Percentiles rank a stretch among this genome's conserved stretches.
Evolutionary conservation across 2,329 filamentous ascomycete genomes (phyloP).

Genomic region (Mycosphaerelloides madeirae): DNA sequence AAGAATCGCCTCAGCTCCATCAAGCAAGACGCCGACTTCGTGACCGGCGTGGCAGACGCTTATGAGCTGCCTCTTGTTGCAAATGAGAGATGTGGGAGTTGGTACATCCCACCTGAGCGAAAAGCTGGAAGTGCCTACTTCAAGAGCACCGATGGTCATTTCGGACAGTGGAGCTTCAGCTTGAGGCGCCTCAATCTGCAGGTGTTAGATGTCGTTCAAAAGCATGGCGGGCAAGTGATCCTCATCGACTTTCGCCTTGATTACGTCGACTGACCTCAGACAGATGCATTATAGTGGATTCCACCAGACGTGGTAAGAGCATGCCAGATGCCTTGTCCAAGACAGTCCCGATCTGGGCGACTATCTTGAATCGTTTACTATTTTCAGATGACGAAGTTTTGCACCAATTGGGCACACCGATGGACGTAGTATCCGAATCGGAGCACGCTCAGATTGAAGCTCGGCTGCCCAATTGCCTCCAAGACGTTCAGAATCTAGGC

Average conservation of each 20-base stretch:
- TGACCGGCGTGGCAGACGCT: constrained; percentile 54
- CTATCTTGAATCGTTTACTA: constrained; percentile 73
- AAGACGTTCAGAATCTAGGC: constrained; percentile 53
- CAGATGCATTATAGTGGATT: constrained; percentile 82
- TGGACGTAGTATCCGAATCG: constrained; percentile 65
- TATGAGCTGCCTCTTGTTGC: constrained; percentile 69
- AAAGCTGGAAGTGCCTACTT: constrained; percentile 83
- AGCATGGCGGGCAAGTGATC: constrained; percentile 58
- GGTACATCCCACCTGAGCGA: constrained; percentile 68
- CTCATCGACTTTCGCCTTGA: not conserved
- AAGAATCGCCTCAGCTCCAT: constrained; percentile 80
- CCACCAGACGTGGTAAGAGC: constrained; percentile 84
- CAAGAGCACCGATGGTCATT: constrained; percentile 95
- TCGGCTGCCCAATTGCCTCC: constrained; percentile 54
- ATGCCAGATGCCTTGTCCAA: constrained; percentile 95
- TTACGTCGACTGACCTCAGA: not conserved
- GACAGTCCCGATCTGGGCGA: constrained; percentile 90
- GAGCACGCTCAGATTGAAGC: constrained; percentile 74
- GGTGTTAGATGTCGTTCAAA: constrained; percentile 63
- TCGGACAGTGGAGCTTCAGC: constrained; percentile 86
- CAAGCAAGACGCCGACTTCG: constrained; percentile 69
- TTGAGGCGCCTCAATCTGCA: constrained; percentile 79
- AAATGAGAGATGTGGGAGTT: constrained; percentile 93
- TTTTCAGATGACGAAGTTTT: constrained; percentile 55
- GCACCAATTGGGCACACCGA: constrained; percentile 64